Evolutionary conservation across 1,139 yeast genomes (phyloP).

Genomic region (Suhomyces kunorum): DNA sequence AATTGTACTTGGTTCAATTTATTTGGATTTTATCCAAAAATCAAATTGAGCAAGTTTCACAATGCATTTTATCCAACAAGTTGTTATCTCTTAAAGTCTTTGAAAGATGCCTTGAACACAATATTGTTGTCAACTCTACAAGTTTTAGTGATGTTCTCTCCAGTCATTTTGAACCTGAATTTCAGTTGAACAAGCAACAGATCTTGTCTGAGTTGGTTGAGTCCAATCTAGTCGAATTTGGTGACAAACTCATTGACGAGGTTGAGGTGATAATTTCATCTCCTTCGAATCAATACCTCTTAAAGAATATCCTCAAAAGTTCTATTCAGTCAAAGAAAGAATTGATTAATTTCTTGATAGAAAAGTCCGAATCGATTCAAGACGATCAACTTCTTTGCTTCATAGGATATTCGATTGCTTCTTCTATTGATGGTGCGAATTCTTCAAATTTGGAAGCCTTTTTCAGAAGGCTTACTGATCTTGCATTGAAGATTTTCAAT

Average conservation of each 20-base stretch:
- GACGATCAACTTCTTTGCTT: constrained; percentile 25
- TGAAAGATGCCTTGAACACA: constrained; percentile 12
- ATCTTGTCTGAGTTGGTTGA: constrained; percentile 20
- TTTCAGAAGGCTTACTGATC: constrained; percentile 11
- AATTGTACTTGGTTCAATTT: constrained; percentile 20
- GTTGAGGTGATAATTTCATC: constrained; percentile 19
- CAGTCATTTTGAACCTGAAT: constrained; percentile 4
- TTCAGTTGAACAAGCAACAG: constrained; percentile 5
- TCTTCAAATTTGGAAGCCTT: constrained; percentile 10
- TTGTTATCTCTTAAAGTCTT: constrained; percentile 10
- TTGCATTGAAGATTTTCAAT: constrained; percentile 11
- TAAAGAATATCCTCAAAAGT: constrained; percentile 24
- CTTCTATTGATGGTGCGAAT: neutral
- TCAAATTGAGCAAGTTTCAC: constrained; percentile 15
- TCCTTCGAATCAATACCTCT: constrained; percentile 23
- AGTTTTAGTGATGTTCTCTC: constrained; percentile 10
- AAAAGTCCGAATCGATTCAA: constrained; percentile 16
- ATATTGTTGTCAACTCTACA: constrained; percentile 6
- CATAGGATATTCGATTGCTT: constrained; percentile 22
- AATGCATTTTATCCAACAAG: neutral
- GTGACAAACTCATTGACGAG: constrained; percentile 20
- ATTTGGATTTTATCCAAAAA: constrained; percentile 28
- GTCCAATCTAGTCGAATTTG: constrained; percentile 25
- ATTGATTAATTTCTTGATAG: constrained; percentile 20
- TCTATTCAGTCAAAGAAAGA: constrained; percentile 11